Evolutionary conservation across 2,329 filamentous ascomycete species (phyloP), one percentile per base, ranked within the genome.

Genomic region (Cladosporium phlei): DNA sequence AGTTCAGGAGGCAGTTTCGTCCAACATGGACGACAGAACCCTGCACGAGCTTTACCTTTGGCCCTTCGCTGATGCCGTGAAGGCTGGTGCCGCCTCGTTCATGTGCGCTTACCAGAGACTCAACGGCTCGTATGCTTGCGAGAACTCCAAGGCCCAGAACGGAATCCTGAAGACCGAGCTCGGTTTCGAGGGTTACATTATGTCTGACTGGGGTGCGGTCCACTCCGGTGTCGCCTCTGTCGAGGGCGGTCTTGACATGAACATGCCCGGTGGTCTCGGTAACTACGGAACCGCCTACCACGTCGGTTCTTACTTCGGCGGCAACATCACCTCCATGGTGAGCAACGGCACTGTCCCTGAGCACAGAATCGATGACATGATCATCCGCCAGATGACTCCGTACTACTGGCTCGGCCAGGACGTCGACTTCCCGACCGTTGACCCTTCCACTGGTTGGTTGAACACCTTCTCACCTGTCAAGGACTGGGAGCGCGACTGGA

Each of bases 101-200:
- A 21, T 34, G 74, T 72, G 54, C 67, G 38, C 48, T 7, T 57
- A 57, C 39, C 57, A 63, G 21, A 54, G 80, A 71, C 71, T 84
- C 40, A 86, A 86, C 58, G 78, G 80, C 42, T 82, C 79, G 0
- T 79, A 83, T 37, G 73, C 75, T 6, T 85, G 59, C 47, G 52
- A 61, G 47, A 87, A 87, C 58, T 78, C 77, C 49, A 81, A 81
- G 60, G 66, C 83, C 5, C 71, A 84, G 38, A 87, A 86, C 52
- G 80, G 78, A 0, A 71, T 87, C 4, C 67, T 87, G 12, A 88
- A 87, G 56, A 81, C 83, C 30, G 84, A 88, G 64, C 72, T 87
- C 30, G 81, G 80, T 0, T 87, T 87, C 52, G 30, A 33, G 17
- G 84, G 84, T 58, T 80, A 66, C 55, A 76, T 86, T 22, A 79